A percentile compares a stretch with the other conserved stretches of the same genome.
Evolutionary conservation across 768 basidiomycete genomes (phyloP).

Genomic region (Cantharellus cinnabarinus): DNA sequence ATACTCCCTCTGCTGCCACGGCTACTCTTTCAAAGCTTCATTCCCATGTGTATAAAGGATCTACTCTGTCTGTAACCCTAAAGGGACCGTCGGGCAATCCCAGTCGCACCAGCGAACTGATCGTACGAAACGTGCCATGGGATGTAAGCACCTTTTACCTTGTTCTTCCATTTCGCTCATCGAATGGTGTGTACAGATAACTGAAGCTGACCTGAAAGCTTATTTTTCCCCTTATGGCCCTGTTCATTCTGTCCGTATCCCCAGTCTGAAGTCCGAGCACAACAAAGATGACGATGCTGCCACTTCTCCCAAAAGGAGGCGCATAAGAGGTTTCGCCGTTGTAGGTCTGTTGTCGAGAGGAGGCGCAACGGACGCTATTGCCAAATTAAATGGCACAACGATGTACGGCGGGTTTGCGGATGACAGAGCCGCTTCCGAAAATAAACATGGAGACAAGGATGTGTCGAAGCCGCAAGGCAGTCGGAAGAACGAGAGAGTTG

Average conservation of each 20-base stretch:
- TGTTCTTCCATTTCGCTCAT: neutral
- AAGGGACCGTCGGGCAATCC: constrained; percentile 65
- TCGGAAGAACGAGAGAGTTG: constrained; percentile 28
- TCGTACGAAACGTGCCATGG: constrained; percentile 78
- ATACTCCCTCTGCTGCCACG: constrained; percentile 41
- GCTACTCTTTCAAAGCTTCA: constrained; percentile 66
- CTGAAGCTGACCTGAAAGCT: constrained; percentile 66
- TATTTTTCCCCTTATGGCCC: constrained; percentile 77
- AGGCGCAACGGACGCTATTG: constrained; percentile 67
- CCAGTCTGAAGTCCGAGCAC: constrained; percentile 13
- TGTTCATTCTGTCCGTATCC: constrained; percentile 69
- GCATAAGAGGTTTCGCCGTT: constrained; percentile 67
- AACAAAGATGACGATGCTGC: constrained; percentile 13
- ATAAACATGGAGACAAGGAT: neutral
- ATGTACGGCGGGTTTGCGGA: constrained; percentile 31
- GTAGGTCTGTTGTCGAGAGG: constrained; percentile 80
- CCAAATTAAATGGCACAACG: constrained; percentile 55
- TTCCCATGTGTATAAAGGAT: constrained; percentile 82
- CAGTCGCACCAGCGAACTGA: constrained; percentile 58
- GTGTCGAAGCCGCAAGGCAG: constrained; percentile 11
- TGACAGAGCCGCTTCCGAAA: neutral
- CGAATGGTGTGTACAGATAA: constrained; percentile 25
- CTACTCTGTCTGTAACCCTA: constrained; percentile 63
- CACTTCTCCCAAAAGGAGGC: constrained; percentile 15
- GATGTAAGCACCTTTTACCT: constrained; percentile 17